Evolutionary conservation across 2,329 filamentous ascomycete genomes (phyloP).

Genomic region (Penicillium sp.): DNA sequence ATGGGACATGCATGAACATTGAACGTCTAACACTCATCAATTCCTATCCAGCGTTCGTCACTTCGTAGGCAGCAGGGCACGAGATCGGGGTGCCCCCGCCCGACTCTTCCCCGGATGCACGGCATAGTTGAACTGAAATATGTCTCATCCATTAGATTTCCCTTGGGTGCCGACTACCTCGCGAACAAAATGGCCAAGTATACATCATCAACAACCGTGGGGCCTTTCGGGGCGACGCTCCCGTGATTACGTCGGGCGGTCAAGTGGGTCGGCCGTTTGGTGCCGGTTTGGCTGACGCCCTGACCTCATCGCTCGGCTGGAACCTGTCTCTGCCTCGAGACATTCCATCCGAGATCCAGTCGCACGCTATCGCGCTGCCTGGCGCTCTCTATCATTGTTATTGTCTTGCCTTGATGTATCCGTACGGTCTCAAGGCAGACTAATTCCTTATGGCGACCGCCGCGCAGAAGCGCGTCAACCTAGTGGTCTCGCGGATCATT

Average conservation of each 20-base stretch:
- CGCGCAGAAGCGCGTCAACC: conserved; percentile 51
- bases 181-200: background rate
- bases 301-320: background rate
- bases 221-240: background rate
- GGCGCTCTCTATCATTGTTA: conserved; percentile 3
- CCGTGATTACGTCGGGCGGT: conserved; percentile 17
- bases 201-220: background rate
- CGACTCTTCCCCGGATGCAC: background rate
- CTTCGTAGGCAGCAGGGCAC: background rate
- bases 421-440: conserved; percentile 13
- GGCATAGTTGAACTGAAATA: background rate
- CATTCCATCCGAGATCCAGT: background rate
- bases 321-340: background rate
- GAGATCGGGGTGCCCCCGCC: background rate
- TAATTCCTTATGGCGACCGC: conserved; percentile 34
- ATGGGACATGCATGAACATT: background rate
- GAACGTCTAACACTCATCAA: background rate
- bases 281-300: background rate
- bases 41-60: background rate
- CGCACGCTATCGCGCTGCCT: conserved; percentile 3
- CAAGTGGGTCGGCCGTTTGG: background rate
- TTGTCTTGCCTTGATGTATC: conserved; percentile 16
- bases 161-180: too few species aligned
- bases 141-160: background rate
- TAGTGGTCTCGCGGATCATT: conserved; percentile 65